phyloP scores from a whole-genome alignment of 352 stramenopile genomes.

The Aphanomyces cochlioides region DNA sequence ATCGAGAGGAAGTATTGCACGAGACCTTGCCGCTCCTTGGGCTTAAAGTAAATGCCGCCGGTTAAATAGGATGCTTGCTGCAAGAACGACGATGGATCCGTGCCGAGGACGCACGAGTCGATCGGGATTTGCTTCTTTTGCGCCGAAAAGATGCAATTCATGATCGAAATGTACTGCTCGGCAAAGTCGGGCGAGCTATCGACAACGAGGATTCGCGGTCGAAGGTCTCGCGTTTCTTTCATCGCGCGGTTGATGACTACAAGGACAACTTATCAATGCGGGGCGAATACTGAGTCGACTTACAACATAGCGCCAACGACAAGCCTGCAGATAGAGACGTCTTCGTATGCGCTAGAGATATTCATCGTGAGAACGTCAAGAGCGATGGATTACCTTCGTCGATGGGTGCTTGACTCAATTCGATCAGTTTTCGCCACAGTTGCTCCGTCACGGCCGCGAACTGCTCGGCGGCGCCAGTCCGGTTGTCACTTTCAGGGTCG shows the following conservation, averaged over 20 bases:
- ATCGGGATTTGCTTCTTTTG: slow-evolving; percentile 83
- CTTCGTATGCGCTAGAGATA: slow-evolving; percentile 43
- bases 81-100: slow-evolving; percentile 81
- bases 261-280: background rate
- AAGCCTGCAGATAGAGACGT: slow-evolving; percentile 69
- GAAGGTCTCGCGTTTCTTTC: slow-evolving; percentile 66
- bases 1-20: slow-evolving; percentile 85
- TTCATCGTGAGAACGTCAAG: background rate
- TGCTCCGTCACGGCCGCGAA: slow-evolving; percentile 64
- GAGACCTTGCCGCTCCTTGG: slow-evolving; percentile 56
- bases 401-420: slow-evolving; percentile 48
- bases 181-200: slow-evolving; percentile 81
- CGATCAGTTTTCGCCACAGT: slow-evolving; percentile 63
- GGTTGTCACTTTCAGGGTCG: slow-evolving; percentile 59
- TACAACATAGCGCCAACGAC: slow-evolving; percentile 79
- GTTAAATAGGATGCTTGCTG: slow-evolving; percentile 85
- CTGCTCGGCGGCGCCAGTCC: slow-evolving; percentile 62
- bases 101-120: slow-evolving; percentile 69
- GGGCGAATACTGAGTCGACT: slow-evolving; percentile 25
- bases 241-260: slow-evolving; percentile 86
- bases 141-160: slow-evolving; percentile 88
- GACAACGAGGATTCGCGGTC: slow-evolving; percentile 76
- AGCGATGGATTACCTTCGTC: slow-evolving; percentile 33
- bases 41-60: slow-evolving; percentile 84
- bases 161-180: slow-evolving; percentile 86